Conservation (phyloP, 805 yeast species). For the Sporopachydermia quercuum region DNA sequence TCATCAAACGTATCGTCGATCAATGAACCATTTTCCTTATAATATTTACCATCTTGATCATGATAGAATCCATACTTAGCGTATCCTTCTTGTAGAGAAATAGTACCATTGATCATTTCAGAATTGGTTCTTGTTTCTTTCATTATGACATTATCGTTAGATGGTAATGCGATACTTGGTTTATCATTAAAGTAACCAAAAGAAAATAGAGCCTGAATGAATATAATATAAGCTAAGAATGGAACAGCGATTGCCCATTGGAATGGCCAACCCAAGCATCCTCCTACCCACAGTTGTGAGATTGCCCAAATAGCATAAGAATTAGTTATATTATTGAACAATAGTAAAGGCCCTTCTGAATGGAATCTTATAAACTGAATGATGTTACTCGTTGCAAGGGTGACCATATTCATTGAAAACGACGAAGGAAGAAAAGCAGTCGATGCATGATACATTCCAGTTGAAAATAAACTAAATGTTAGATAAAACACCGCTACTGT, state of each 20-base stretch:
- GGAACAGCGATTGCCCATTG: slow-evolving; percentile 52
- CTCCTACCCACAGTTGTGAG: slow-evolving; percentile 43
- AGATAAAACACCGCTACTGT: slow-evolving; percentile 44
- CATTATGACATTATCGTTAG: too few species aligned
- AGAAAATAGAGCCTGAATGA: background rate
- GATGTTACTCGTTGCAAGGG: slow-evolving; percentile 17
- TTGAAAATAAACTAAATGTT: slow-evolving; percentile 42
- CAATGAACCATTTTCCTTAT: background rate
- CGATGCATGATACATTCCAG: slow-evolving; percentile 85
- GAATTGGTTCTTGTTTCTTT: too few species aligned
- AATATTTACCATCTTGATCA: too few species aligned
- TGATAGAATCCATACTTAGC: too few species aligned
- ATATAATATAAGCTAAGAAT: slow-evolving; percentile 26
- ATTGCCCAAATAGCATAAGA: slow-evolving; percentile 9
- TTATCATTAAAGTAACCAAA: too few species aligned
- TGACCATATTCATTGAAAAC: slow-evolving; percentile 41
- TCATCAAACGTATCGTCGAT: background rate
- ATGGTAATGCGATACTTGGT: too few species aligned
- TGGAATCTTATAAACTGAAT: background rate
- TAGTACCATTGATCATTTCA: slow-evolving; percentile 11
- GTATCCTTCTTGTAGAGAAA: slow-evolving; percentile 11
- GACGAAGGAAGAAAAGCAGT: slow-evolving; percentile 77
- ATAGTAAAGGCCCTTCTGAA: slow-evolving; percentile 19
- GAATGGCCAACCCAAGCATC: slow-evolving; percentile 88
- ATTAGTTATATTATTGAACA: slow-evolving; percentile 17